Base-by-base conservation (phyloP, 2,329 filamentous ascomycete species). In the Epichloe coenophiala region DNA sequence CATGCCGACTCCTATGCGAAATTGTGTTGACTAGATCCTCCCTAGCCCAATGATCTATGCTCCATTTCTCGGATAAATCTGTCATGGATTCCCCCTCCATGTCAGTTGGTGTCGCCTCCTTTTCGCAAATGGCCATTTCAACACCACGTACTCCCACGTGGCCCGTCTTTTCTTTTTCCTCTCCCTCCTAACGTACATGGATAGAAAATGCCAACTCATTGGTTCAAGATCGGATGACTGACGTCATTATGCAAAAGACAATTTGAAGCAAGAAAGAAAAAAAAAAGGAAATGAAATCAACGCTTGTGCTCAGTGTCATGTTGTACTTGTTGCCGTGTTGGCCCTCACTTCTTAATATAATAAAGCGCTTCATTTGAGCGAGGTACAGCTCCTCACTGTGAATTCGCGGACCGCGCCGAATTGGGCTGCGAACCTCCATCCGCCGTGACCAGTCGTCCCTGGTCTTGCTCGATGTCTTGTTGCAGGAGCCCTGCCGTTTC, bases 401-500 rank as follows among this genome's bases (percentile, higher is more conserved):
- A 7, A 37, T 38, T 23, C 21, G 19, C 12, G 6, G 40, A 40
- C 21, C 9, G 33, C 15, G 39, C 39, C 33, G n/a, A 39, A 35
- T 21, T 49, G 21, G 42, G 35, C 48, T 71, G 61, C 33, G 67
- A 59, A 49, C 72, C 68, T 4, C 68, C 69, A 36, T 72, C 68
- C 2, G 65, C 61, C 1, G 68, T 68, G 38, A 71, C 60, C 1
- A 69, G 56, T 9, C 65, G 56, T 9, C 65, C 64, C 19, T 69
- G 67, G 5, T 55, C 55, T 12, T 59, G 58, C 40, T 69, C 70
- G 38, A 62, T 57, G 46, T 65, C 67, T 9, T 68, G 65, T 12
- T 65, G 65, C 40, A 79, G 62, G 31, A 78, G 63, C 1, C 71
- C 72, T 2, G 67, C 67, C 6, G 63, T 61, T 42, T 78, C 73